These are phyloP conservation scores for Exserohilum turcica DNA, from an alignment of 2,329 filamentous ascomycete genomes.

Conservation along the genomic window DNA sequence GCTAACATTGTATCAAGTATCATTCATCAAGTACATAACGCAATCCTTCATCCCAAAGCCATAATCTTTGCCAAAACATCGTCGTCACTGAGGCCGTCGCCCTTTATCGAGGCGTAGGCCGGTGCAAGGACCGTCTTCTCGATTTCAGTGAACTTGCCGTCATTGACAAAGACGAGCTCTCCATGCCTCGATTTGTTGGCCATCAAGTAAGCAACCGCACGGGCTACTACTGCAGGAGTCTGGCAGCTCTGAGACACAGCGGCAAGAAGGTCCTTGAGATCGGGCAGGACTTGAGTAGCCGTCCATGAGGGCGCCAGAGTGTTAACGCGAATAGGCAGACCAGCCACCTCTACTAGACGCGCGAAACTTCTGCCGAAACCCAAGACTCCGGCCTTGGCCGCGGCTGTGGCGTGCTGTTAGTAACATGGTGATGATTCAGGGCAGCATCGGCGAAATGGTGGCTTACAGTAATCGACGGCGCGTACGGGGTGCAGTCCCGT, in stretches of 20 bases:
- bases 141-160: constrained; percentile 59
- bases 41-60: constrained; percentile 6
- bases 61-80: constrained; percentile 25
- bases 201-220: constrained; percentile 57
- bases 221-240: constrained; percentile 55
- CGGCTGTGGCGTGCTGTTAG: constrained; percentile 41
- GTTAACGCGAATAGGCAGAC: constrained; percentile 61
- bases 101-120: constrained; percentile 27
- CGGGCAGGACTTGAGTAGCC: constrained; percentile 54
- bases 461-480: constrained; percentile 57
- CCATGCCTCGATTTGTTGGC: constrained; percentile 55
- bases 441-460: neutral
- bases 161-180: constrained; percentile 58
- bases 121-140: constrained; percentile 51
- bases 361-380: constrained; percentile 59
- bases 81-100: constrained; percentile 25
- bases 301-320: constrained; percentile 63
- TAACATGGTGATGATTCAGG: neutral
- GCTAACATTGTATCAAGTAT: too few relatives aligned
- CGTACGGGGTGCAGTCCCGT: constrained; percentile 59
- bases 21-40: neutral
- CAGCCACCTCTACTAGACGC: constrained; percentile 43
- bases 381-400: constrained; percentile 61
- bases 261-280: constrained; percentile 50
- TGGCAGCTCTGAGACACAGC: constrained; percentile 48